phyloP scores from a whole-genome alignment of 352 stramenopile species.

The Elongisporangium senticosum region DNA sequence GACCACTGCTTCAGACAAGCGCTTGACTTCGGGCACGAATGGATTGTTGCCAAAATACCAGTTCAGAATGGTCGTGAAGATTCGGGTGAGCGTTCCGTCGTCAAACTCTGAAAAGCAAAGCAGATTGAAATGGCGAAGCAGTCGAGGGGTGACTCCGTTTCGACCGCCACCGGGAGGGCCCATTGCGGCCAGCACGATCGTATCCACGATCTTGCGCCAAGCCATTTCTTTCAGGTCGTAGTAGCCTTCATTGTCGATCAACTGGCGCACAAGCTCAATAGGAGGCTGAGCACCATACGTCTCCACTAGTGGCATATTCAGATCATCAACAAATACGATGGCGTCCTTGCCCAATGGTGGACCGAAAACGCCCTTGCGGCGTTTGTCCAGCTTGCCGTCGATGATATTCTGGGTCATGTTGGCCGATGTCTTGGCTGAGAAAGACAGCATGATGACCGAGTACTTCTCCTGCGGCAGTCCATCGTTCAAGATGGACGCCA shows the following conservation, averaged over 20 bases:
- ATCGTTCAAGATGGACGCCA: conserved; percentile 83
- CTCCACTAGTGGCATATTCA: conserved; percentile 96
- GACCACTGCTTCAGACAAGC: conserved; percentile 73
- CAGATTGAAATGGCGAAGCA: conserved; percentile 92
- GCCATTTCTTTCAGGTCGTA: conserved; percentile 94
- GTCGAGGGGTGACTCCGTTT: conserved; percentile 87
- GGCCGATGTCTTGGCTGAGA: conserved; percentile 91
- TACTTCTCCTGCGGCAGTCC: conserved; percentile 75
- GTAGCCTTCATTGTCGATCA: conserved; percentile 87
- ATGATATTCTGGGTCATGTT: conserved; percentile 96
- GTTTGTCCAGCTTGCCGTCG: conserved; percentile 93
- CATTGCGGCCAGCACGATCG: conserved; percentile 88
- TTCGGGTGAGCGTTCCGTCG: conserved; percentile 87
- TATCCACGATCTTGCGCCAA: conserved; percentile 90
- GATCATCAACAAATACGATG: conserved; percentile 91
- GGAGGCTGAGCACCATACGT: conserved; percentile 91
- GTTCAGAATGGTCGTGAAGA: conserved; percentile 90
- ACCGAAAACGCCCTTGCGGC: conserved; percentile 88
- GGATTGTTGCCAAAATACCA: conserved; percentile 73
- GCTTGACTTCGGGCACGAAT: conserved; percentile 71
- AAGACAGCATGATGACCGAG: conserved; percentile 86
- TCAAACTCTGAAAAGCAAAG: conserved; percentile 94
- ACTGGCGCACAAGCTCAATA: conserved; percentile 89
- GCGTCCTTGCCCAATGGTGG: conserved; percentile 82
- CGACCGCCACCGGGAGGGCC: conserved; percentile 86